phyloP scores from a whole-genome alignment of 2,329 filamentous ascomycete species.

The Fusarium foetens region DNA sequence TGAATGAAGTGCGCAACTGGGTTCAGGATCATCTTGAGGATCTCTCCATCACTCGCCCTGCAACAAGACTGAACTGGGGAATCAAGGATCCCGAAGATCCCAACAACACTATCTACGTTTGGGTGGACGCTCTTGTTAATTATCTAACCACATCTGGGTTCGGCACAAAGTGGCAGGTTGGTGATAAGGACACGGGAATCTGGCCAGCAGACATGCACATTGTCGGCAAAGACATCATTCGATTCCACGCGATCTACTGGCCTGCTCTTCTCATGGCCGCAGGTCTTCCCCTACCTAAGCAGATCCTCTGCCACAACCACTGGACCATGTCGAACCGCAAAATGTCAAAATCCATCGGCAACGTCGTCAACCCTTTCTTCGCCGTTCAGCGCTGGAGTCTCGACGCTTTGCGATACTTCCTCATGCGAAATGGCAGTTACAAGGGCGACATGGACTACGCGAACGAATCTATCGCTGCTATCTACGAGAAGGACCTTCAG shows the following conservation, averaged over 20 bases:
- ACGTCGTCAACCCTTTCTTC: conserved; percentile 94
- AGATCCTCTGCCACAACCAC: conserved; percentile 88
- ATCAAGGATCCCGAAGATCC: conserved; percentile 87
- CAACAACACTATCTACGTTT: conserved; percentile 94
- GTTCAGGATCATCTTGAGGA: conserved; percentile 84
- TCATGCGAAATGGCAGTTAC: conserved; percentile 83
- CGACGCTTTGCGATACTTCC: conserved; percentile 89
- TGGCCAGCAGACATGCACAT: conserved; percentile 96
- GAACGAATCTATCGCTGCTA: conserved; percentile 77
- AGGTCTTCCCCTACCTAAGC: conserved; percentile 79
- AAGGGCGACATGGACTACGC: conserved; percentile 84
- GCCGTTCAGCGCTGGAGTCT: conserved; percentile 89
- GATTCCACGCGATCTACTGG: conserved; percentile 99
- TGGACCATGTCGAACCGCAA: conserved; percentile 94
- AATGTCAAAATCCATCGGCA: conserved; percentile 96
- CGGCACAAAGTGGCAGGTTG: conserved; percentile 68
- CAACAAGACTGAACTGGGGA: conserved; percentile 83
- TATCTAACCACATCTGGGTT: conserved; percentile 92
- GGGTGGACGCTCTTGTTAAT: conserved; percentile 95
- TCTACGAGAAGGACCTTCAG: conserved; percentile 84
- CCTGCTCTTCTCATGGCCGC: conserved; percentile 93
- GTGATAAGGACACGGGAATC: conserved; percentile 68
- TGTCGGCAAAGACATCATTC: conserved; percentile 94
- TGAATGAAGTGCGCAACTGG: conserved; percentile 81
- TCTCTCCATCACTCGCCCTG: conserved; percentile 87